Conservation (phyloP, 23 red algal genomes). For the Pyropia yezoensis region DNA sequence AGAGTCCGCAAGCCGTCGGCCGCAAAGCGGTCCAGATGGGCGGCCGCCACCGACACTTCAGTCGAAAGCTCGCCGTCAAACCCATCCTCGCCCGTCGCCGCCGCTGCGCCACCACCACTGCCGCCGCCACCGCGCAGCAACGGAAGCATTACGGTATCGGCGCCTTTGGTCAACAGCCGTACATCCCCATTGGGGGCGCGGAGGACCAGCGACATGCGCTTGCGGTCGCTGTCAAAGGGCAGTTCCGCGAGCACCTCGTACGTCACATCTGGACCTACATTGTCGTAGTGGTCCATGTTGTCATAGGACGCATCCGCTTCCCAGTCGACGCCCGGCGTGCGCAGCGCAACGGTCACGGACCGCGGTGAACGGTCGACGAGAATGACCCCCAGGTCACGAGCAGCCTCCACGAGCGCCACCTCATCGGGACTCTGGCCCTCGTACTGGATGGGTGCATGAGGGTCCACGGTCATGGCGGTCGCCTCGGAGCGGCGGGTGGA, state of each 20-base stretch:
- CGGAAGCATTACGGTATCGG: conserved; percentile 68
- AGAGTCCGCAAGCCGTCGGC: conserved; percentile 78
- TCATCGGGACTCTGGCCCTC: conserved; percentile 84
- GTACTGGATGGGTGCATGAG: conserved; percentile 13
- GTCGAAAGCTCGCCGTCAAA: background rate
- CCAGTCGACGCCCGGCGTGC: conserved; percentile 3
- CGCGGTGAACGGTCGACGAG: conserved; percentile 23
- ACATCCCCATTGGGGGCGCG: conserved; percentile 46
- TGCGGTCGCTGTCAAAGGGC: conserved; percentile 69
- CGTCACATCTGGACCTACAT: background rate
- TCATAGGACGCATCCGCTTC: background rate
- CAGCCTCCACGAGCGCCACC: conserved; percentile 64
- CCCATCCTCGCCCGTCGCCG: no score
- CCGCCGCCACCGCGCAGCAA: conserved; percentile 24
- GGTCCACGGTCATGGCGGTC: conserved; percentile 5
- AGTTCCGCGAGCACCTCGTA: conserved; percentile 61
- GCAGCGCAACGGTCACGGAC: conserved; percentile 20
- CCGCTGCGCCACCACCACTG: conserved; percentile 16
- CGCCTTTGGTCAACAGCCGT: conserved; percentile 79
- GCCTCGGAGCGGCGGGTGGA: background rate
- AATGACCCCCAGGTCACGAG: conserved; percentile 41
- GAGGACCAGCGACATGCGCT: conserved; percentile 71
- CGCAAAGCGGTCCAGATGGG: conserved; percentile 48
- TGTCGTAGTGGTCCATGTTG: background rate
- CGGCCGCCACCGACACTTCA: no score